phyloP scores from a whole-genome alignment of 163 green algal species.

The Scenedesmus sp. region DNA sequence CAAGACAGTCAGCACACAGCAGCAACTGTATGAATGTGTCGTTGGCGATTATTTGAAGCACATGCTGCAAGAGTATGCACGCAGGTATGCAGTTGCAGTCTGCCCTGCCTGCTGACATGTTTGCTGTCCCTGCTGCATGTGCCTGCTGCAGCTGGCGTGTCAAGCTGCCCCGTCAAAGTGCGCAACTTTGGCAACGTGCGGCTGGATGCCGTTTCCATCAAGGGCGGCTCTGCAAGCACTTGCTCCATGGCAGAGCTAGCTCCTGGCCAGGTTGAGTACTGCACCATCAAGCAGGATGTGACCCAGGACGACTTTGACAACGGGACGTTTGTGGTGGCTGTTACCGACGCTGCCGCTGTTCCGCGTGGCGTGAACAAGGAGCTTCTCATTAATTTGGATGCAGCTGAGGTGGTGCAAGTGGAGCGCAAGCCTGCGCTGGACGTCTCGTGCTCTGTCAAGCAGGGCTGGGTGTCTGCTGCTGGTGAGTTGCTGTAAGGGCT shows the following conservation, averaged over 20 bases:
- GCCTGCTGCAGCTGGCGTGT: not conserved
- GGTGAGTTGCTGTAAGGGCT: not conserved
- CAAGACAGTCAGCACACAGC: too few species aligned
- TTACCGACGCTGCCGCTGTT: not conserved
- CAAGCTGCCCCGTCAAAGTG: not conserved
- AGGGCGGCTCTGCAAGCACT: not conserved
- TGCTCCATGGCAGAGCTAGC: not conserved
- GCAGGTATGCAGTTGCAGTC: not conserved
- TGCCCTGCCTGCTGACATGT: not conserved
- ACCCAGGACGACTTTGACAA: constrained; percentile 23
- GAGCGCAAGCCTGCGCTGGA: not conserved
- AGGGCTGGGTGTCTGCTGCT: not conserved
- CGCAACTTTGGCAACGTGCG: not conserved
- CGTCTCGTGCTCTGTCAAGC: not conserved
- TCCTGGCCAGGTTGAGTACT: not conserved
- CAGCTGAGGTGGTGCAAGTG: not conserved
- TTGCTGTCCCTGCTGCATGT: not conserved
- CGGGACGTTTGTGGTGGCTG: not conserved
- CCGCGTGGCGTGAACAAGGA: not conserved
- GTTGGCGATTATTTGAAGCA: too few species aligned
- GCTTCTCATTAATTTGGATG: not conserved
- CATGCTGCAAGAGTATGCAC: too few species aligned
- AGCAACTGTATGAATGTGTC: too few species aligned
- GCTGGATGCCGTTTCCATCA: not conserved
- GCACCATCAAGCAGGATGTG: not conserved